These are phyloP conservation scores for Coemansia sp. DNA, from an alignment of 192 early-diverging fungal genomes.

Conservation along the genomic window DNA sequence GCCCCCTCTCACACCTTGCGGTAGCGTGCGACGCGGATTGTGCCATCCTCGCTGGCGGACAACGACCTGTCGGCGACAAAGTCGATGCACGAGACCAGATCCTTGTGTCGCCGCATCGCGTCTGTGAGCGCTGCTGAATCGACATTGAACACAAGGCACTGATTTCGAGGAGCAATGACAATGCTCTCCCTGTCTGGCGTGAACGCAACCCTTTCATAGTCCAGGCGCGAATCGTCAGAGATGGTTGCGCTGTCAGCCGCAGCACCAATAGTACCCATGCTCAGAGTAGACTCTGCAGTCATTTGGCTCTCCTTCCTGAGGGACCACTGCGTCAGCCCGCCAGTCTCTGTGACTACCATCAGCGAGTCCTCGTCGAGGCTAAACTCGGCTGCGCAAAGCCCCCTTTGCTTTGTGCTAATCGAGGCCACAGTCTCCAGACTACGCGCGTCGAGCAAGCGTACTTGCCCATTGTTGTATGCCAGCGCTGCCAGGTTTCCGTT, in stretches of 20 bases:
- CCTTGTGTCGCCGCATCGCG: conserved; percentile 50
- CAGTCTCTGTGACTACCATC: conserved; percentile 36
- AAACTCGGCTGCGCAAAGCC: conserved; percentile 32
- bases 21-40: conserved; percentile 46
- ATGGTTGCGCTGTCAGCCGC: neutral
- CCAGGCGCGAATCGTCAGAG: conserved; percentile 30
- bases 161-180: conserved; percentile 36
- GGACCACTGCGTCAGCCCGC: conserved; percentile 52
- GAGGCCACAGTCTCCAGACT: conserved; percentile 37
- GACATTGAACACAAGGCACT: conserved; percentile 50
- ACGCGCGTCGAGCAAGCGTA: conserved; percentile 37
- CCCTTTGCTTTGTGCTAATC: conserved; percentile 30
- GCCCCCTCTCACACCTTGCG: conserved; percentile 43
- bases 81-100: conserved; percentile 41
- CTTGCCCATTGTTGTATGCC: conserved; percentile 33
- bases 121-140: conserved; percentile 48
- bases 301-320: conserved; percentile 33
- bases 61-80: conserved; percentile 41
- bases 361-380: conserved; percentile 45
- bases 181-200: conserved; percentile 46
- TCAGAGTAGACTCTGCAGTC: conserved; percentile 39
- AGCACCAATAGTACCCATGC: conserved; percentile 18
- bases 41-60: conserved; percentile 51
- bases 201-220: conserved; percentile 38
- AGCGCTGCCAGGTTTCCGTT: conserved; percentile 44